phyloP scores from a whole-genome alignment of 441 rosid species.

The Adansonia grandidieri region DNA sequence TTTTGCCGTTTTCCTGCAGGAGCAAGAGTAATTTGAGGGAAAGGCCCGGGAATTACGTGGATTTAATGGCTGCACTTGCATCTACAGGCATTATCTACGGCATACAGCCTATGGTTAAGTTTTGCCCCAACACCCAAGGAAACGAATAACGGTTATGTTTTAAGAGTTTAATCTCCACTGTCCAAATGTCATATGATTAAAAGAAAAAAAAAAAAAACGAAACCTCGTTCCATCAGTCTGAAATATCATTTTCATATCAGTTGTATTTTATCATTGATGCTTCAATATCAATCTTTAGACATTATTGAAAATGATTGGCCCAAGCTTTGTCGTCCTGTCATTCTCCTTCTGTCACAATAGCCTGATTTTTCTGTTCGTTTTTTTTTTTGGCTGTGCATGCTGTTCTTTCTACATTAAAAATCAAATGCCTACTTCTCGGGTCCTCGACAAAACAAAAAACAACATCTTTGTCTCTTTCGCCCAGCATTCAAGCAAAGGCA shows the following conservation, averaged over 20 bases:
- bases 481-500: neutral
- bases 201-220: neutral
- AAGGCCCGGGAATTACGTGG: no score
- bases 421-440: neutral
- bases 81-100: no score
- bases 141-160: no score
- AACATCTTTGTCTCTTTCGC: neutral
- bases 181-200: no score
- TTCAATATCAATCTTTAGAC: slow-evolving; percentile 1
- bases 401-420: neutral
- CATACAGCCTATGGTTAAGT: no score
- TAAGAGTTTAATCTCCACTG: no score
- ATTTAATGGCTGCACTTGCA: no score
- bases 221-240: neutral
- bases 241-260: slow-evolving; percentile 36
- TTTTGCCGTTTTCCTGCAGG: neutral
- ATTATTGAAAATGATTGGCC: slow-evolving; percentile 35
- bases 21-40: no score
- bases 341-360: neutral
- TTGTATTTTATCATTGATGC: slow-evolving; percentile 15
- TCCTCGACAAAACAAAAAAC: neutral
- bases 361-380: neutral
- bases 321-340: neutral
- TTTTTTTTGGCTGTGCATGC: neutral
- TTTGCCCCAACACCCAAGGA: no score